phyloP scores from a whole-genome alignment of 2,329 filamentous ascomycete genomes.

The Hortaea sp. region DNA sequence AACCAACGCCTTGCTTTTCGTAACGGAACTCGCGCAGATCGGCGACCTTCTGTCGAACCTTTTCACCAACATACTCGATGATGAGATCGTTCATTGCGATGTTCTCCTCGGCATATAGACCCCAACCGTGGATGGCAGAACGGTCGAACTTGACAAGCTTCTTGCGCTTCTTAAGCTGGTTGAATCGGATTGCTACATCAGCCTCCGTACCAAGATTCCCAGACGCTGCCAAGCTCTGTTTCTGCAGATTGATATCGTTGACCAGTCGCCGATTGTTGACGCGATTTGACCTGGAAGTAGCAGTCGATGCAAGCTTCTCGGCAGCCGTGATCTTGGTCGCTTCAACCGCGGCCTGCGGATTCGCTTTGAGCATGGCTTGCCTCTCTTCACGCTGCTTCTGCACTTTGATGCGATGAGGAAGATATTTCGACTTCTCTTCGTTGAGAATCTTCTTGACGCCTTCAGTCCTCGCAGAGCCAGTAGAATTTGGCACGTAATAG shows the following conservation, averaged over 20 bases:
- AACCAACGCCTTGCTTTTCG: constrained; percentile 91
- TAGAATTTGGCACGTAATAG: constrained; percentile 75
- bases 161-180: constrained; percentile 98
- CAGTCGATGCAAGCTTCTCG: constrained; percentile 73
- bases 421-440: constrained; percentile 94
- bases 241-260: constrained; percentile 90
- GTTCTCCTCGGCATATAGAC: constrained; percentile 93
- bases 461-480: constrained; percentile 83
- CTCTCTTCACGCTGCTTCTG: constrained; percentile 84
- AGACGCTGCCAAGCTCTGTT: constrained; percentile 55
- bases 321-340: constrained; percentile 59
- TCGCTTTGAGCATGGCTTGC: constrained; percentile 62
- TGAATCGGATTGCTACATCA: constrained; percentile 90
- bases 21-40: constrained; percentile 89
- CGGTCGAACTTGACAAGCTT: constrained; percentile 97
- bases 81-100: constrained; percentile 98
- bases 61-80: constrained; percentile 97
- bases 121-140: constrained; percentile 98
- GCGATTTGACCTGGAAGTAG: constrained; percentile 84
- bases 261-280: constrained; percentile 92
- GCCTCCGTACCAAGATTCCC: constrained; percentile 50
- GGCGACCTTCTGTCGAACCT: constrained; percentile 93
- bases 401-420: constrained; percentile 94
- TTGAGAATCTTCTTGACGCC: constrained; percentile 93
- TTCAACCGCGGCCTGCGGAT: constrained; percentile 53